Evolutionary conservation across 1,284 basidiomycete species (phyloP).

Genomic region (Ganoderma lingzhi): DNA sequence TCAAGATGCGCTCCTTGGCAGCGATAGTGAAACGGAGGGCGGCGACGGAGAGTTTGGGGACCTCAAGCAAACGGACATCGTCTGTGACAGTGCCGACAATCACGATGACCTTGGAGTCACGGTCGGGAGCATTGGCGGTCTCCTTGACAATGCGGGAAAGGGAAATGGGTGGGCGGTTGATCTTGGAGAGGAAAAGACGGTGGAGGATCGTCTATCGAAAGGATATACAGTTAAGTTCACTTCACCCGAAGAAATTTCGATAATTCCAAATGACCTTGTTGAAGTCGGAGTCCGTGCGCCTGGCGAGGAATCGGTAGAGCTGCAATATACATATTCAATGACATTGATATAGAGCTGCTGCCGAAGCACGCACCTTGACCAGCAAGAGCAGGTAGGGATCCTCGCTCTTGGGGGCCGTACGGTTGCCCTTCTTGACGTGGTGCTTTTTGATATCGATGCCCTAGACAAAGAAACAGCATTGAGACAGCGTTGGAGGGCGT

Average conservation of each 20-base stretch:
- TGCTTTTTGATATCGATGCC: conserved; percentile 98
- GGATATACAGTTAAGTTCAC: conserved; percentile 24
- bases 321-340: conserved; percentile 41
- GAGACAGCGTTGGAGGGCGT: conserved; percentile 14
- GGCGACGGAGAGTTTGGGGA: conserved; percentile 95
- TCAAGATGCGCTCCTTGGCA: conserved; percentile 94
- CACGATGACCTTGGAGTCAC: conserved; percentile 88
- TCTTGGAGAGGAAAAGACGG: conserved; percentile 96
- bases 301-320: conserved; percentile 99
- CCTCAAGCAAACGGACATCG: conserved; percentile 87
- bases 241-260: not conserved
- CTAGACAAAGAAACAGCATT: conserved; percentile 50
- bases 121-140: conserved; percentile 74
- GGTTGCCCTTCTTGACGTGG: conserved; percentile 98
- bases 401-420: conserved; percentile 97
- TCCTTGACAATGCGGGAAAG: conserved; percentile 91
- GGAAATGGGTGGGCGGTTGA: conserved; percentile 97
- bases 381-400: conserved; percentile 98
- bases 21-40: conserved; percentile 95
- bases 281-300: conserved; percentile 95
- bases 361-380: conserved; percentile 80
- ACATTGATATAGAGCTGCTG: not conserved
- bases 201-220: conserved; percentile 83
- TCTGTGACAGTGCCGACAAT: conserved; percentile 95
- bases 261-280: conserved; percentile 80